A percentile compares a stretch with the other conserved stretches of the same genome.
These are phyloP conservation scores for Nakaseomyces delphensis DNA, from an alignment of 1,139 yeast species.

Conservation along the genomic window DNA sequence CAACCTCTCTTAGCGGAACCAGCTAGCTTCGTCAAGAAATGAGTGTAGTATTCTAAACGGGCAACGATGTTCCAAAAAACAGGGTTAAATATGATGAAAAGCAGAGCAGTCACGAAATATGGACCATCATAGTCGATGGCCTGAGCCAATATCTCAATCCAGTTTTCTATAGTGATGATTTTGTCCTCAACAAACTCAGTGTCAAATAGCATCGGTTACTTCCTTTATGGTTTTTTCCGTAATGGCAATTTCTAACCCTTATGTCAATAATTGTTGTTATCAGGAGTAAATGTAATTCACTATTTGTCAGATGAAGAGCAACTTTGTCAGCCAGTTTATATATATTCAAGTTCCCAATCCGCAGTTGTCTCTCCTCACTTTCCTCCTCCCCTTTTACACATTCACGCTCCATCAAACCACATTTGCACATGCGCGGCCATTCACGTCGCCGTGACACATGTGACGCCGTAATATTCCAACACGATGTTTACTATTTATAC, in stretches of 20 bases:
- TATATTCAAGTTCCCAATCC: no score
- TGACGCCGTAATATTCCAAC: background rate
- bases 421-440: conserved; percentile 4
- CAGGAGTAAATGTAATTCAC: no score
- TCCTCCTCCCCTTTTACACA: background rate
- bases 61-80: conserved; percentile 93
- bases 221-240: background rate
- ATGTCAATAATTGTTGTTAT: no score
- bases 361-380: no score
- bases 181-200: conserved; percentile 4
- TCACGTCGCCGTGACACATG: conserved; percentile 2
- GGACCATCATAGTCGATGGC: conserved; percentile 4
- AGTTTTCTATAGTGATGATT: background rate
- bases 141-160: background rate
- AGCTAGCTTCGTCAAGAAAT: conserved; percentile 60
- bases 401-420: background rate
- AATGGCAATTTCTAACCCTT: no score
- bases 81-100: conserved; percentile 70
- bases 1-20: conserved; percentile 72
- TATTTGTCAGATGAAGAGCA: no score
- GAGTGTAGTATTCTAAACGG: conserved; percentile 69
- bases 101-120: background rate
- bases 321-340: no score
- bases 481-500: no score
- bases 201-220: background rate